These are phyloP conservation scores for Zygoascus tannicola DNA, from an alignment of 805 yeast genomes.

Conservation along the genomic window DNA sequence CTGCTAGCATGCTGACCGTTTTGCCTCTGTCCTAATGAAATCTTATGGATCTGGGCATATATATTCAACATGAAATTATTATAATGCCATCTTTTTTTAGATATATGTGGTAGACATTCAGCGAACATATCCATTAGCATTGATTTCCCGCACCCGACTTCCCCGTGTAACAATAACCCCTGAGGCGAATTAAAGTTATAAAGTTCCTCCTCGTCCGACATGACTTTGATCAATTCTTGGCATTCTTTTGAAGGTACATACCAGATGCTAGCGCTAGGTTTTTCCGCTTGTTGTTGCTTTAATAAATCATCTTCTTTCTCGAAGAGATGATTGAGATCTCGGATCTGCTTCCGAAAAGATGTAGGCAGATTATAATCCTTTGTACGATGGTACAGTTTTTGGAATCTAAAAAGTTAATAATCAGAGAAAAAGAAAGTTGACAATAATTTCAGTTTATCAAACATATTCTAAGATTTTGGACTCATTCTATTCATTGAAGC, in stretches of 20 bases:
- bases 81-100: constrained; percentile 65
- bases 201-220: constrained; percentile 56
- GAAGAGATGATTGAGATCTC: constrained; percentile 24
- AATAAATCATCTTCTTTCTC: constrained; percentile 25
- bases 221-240: constrained; percentile 37
- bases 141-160: constrained; percentile 60
- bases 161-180: constrained; percentile 46
- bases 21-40: constrained; percentile 37
- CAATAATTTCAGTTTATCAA: too few relatives aligned
- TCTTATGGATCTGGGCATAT: constrained; percentile 48
- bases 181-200: constrained; percentile 48
- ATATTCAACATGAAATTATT: constrained; percentile 63
- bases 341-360: constrained; percentile 37
- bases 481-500: background rate
- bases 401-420: constrained; percentile 29
- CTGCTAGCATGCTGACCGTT: constrained; percentile 25
- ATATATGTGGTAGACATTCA: constrained; percentile 47
- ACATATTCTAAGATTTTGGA: background rate
- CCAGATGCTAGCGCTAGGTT: constrained; percentile 14
- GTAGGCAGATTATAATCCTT: constrained; percentile 51
- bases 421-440: background rate
- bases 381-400: constrained; percentile 47
- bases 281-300: constrained; percentile 14
- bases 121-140: constrained; percentile 70
- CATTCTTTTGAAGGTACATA: constrained; percentile 15